Percentiles rank a stretch among this genome's conserved stretches.
phyloP scores from a whole-genome alignment of 2,329 filamentous ascomycete genomes.

The Aureobasidium sp. region DNA sequence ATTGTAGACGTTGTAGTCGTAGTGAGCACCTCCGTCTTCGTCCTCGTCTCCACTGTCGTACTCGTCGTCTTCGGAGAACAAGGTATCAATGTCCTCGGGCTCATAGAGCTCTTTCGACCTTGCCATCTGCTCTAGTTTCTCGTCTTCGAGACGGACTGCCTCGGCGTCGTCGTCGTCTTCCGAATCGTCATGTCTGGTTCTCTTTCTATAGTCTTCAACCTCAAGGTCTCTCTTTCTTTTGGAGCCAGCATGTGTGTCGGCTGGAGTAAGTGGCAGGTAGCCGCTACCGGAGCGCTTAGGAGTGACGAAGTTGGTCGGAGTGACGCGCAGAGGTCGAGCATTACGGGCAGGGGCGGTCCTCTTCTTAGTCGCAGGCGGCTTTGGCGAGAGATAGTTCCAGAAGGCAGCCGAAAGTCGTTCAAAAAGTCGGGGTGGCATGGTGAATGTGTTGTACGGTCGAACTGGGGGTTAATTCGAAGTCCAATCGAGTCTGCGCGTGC shows the following conservation, averaged over 20 bases:
- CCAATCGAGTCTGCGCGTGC: background rate
- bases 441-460: background rate
- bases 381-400: conserved; percentile 35
- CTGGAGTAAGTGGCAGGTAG: background rate
- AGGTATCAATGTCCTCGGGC: background rate
- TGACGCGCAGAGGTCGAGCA: background rate
- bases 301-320: background rate
- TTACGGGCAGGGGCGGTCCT: background rate
- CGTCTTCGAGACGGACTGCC: background rate
- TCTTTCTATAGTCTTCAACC: background rate
- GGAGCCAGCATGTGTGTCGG: background rate
- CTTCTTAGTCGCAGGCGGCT: background rate
- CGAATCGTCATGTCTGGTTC: background rate
- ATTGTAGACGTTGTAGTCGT: background rate
- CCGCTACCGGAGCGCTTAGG: background rate
- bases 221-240: background rate
- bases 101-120: background rate
- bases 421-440: conserved; percentile 7
- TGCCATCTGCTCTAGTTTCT: background rate
- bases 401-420: conserved; percentile 28
- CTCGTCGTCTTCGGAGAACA: background rate
- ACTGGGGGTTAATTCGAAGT: background rate
- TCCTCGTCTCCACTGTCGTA: conserved; percentile 1
- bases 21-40: background rate
- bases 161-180: background rate